A percentile compares a stretch with the other conserved stretches of the same genome.
phyloP scores from a whole-genome alignment of 495 filamentous ascomycete genomes.

The Stereocaulon alpinum region DNA sequence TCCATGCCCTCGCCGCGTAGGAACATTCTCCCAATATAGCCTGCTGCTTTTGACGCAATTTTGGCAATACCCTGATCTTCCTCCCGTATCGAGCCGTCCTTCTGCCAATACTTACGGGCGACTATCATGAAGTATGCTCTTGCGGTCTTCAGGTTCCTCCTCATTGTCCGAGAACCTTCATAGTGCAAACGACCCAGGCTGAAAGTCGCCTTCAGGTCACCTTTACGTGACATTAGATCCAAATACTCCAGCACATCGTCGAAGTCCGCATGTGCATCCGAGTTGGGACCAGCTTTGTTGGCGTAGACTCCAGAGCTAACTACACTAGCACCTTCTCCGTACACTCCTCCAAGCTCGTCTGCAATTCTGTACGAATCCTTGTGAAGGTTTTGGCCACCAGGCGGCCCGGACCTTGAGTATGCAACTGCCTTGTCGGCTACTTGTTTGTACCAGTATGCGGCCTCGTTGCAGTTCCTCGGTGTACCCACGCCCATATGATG shows the following conservation, averaged over 20 bases:
- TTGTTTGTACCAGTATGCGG: slow-evolving; percentile 78
- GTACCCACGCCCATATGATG: slow-evolving; percentile 79
- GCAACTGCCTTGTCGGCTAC: slow-evolving; percentile 89
- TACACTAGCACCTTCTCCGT: slow-evolving; percentile 89
- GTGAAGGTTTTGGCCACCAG: slow-evolving; percentile 70
- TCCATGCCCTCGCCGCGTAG: slow-evolving; percentile 81
- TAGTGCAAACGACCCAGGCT: slow-evolving; percentile 83
- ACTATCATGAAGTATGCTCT: slow-evolving; percentile 76
- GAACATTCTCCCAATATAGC: slow-evolving; percentile 87
- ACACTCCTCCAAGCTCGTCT: slow-evolving; percentile 86
- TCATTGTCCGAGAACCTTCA: slow-evolving; percentile 69
- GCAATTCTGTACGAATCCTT: slow-evolving; percentile 64
- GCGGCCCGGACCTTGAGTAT: slow-evolving; percentile 79
- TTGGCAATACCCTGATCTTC: slow-evolving; percentile 58
- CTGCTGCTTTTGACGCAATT: slow-evolving; percentile 77
- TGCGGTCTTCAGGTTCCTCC: slow-evolving; percentile 61
- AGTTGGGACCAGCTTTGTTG: slow-evolving; percentile 53
- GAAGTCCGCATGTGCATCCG: slow-evolving; percentile 68
- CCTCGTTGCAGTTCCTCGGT: slow-evolving; percentile 74
- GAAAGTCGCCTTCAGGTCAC: slow-evolving; percentile 85
- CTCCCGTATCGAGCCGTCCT: slow-evolving; percentile 52
- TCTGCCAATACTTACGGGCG: slow-evolving; percentile 78
- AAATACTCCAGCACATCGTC: slow-evolving; percentile 94
- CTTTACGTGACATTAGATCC: slow-evolving; percentile 87
- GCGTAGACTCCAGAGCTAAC: slow-evolving; percentile 83